Evolutionary conservation across 2,329 filamentous ascomycete species (phyloP).

Genomic region (Grosmannia huntii): DNA sequence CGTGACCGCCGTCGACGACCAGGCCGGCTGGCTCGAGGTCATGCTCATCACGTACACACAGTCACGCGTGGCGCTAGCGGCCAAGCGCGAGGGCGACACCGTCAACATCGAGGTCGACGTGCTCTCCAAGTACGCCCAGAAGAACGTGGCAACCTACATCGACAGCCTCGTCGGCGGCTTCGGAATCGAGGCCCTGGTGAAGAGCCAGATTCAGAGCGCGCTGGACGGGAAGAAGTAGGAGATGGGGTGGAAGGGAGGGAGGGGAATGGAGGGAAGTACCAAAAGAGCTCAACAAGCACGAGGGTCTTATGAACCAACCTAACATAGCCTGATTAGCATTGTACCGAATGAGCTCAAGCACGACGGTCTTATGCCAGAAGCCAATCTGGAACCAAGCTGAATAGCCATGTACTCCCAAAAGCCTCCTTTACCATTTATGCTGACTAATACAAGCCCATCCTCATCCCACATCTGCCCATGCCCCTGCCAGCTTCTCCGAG

Average conservation of each 20-base stretch:
- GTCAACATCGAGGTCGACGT: constrained; percentile 94
- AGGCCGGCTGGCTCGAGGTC: constrained; percentile 72
- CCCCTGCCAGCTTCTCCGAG: constrained; percentile 57
- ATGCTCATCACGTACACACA: constrained; percentile 98
- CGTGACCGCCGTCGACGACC: constrained; percentile 74
- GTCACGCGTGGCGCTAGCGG: constrained; percentile 72
- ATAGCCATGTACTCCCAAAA: no score
- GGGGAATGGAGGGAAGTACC: no score
- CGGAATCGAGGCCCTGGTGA: constrained; percentile 57
- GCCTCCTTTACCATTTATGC: no score
- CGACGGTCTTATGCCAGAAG: no score
- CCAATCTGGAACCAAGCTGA: no score
- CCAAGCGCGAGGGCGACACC: constrained; percentile 64
- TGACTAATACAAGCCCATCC: not conserved
- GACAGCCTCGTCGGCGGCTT: constrained; percentile 34
- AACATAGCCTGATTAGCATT: no score
- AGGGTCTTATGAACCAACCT: no score
- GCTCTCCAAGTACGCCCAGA: constrained; percentile 74
- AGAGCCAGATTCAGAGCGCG: constrained; percentile 61
- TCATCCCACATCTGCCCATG: constrained; percentile 46
- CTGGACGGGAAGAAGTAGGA: constrained; percentile 21
- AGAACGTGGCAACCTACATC: constrained; percentile 76
- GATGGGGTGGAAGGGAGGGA: not conserved
- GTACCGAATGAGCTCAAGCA: no score
- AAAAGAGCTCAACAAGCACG: no score